Evolutionary conservation across 1,284 basidiomycete species (phyloP).

Genomic region (Leccinum colubrinum): DNA sequence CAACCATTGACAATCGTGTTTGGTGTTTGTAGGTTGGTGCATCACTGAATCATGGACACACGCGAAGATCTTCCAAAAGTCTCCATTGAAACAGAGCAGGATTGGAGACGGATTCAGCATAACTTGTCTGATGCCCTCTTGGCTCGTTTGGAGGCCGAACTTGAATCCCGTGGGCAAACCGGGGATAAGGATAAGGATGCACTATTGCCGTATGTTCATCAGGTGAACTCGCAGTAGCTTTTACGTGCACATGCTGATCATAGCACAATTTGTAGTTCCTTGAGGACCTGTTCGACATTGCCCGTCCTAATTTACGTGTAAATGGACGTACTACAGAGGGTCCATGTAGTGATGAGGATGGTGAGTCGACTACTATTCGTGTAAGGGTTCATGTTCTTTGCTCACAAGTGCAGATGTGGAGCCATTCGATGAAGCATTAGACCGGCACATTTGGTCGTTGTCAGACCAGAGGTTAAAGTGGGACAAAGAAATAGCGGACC

Average conservation of each 20-base stretch:
- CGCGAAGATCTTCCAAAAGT: constrained; percentile 64
- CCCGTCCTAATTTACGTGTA: constrained; percentile 70
- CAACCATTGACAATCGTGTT: constrained; percentile 2
- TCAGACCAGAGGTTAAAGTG: constrained; percentile 65
- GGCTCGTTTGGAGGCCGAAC: constrained; percentile 41
- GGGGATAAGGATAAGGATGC: constrained; percentile 39
- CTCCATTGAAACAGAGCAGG: constrained; percentile 57
- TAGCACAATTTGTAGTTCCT: constrained; percentile 46
- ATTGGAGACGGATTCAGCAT: constrained; percentile 58
- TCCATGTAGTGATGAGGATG: constrained; percentile 42
- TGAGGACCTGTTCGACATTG: constrained; percentile 58
- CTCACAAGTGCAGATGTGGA: constrained; percentile 54
- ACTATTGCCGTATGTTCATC: constrained; percentile 47
- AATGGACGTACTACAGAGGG: constrained; percentile 77
- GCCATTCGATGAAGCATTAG: constrained; percentile 78
- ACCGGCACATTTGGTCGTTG: constrained; percentile 69
- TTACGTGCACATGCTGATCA: constrained; percentile 4
- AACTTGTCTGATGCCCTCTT: constrained; percentile 48
- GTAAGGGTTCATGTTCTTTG: background rate
- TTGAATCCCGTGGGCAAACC: constrained; percentile 32
- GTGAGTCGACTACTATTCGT: constrained; percentile 31
- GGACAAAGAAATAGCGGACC: constrained; percentile 64
- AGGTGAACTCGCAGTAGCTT: constrained; percentile 35
- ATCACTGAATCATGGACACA: constrained; percentile 24
- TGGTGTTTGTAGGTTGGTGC: background rate